A percentile compares a stretch with the other conserved stretches of the same genome.
phyloP scores from a whole-genome alignment of 345 rosid species.

The Erucastrum elatum region DNA sequence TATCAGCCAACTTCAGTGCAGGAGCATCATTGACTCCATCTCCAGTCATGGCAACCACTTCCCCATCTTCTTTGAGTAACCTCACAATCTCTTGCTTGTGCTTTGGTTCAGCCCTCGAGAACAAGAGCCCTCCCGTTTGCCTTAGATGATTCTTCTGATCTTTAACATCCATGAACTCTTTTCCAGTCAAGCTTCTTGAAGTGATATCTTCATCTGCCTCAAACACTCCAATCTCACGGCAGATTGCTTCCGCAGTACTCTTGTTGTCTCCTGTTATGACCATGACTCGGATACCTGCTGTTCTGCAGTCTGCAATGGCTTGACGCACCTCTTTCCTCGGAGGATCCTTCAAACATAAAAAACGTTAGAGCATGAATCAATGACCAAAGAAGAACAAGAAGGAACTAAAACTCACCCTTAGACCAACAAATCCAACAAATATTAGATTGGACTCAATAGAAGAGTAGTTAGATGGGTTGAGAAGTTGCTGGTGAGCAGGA shows the following conservation, averaged over 20 bases:
- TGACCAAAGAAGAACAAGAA: conserved; percentile 14
- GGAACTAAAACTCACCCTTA: conserved; percentile 58
- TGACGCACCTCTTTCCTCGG: conserved; percentile 92
- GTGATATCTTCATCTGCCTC: conserved; percentile 61
- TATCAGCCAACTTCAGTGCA: conserved; percentile 94
- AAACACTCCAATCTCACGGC: conserved; percentile 93
- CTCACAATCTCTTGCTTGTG: conserved; percentile 99
- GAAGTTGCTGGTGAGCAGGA: conserved; percentile 83
- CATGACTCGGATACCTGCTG: conserved; percentile 97
- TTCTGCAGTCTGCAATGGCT: conserved; percentile 94
- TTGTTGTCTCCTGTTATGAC: conserved; percentile 97
- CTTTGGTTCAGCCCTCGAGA: conserved; percentile 97
- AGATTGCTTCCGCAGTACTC: conserved; percentile 93
- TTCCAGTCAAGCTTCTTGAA: conserved; percentile 78
- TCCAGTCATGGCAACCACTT: conserved; percentile 99
- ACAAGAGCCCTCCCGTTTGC: conserved; percentile 75
- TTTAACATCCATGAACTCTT: conserved; percentile 42
- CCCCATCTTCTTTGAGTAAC: conserved; percentile 92
- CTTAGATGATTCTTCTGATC: conserved; percentile 62
- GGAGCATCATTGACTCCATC: conserved; percentile 99
- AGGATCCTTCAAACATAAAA: conserved; percentile 66
- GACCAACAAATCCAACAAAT: conserved; percentile 85
- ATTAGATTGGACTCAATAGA: conserved; percentile 74
- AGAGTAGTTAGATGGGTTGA: conserved; percentile 67
- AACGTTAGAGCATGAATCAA: neutral